Base-by-base conservation (phyloP, 1,139 yeast genomes). In the Taphrina deformans region DNA sequence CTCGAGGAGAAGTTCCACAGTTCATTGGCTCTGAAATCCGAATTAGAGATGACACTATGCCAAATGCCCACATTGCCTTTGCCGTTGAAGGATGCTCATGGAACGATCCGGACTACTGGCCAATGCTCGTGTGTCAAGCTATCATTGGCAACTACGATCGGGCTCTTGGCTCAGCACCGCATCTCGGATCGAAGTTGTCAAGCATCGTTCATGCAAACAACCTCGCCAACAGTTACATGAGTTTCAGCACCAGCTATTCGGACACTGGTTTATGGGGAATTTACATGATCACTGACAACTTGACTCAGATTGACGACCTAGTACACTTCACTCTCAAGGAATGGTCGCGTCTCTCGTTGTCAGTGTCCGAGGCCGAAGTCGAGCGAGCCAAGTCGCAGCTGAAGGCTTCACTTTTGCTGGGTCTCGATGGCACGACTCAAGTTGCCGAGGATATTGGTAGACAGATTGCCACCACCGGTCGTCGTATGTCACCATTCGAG, bases 241-340 rank as follows among this genome's bases (percentile, higher is more conserved):
- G 97, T 1, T 93, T 92, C 78, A 89, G 97, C 29, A 95, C 99
- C 3, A 89, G 97, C 1, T 93, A 93, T 78, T 93, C 97, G 9
- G 99, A 93, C 77, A 89, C 97, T 5, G 99, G 99, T 2, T 80
- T 93, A 65, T 91, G 97, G 97, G 99, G 99, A 41, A 88, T 92
- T 72, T 93, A 93, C 76, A 82, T 93, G 70, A 91, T 92, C 16
- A 85, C 96, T 26, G 97, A 93, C 71, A 82, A 84, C 70, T 83
- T 83, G 71, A 82, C 82, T 69, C 83, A 86, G 23, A 79, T 91
- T 71, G 84, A 89, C 72, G 85, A 83, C 71, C 78, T 84, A 26
- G 83, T 89, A 41, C 85, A 87, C 73, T 92, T 90, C 66, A 85
- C 93, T 24, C 77, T 88, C 70, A 83, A 83, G 72, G 98, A 93